Base-by-base conservation (phyloP, 2,329 filamentous ascomycete species). In the Fusarium hainanense region DNA sequence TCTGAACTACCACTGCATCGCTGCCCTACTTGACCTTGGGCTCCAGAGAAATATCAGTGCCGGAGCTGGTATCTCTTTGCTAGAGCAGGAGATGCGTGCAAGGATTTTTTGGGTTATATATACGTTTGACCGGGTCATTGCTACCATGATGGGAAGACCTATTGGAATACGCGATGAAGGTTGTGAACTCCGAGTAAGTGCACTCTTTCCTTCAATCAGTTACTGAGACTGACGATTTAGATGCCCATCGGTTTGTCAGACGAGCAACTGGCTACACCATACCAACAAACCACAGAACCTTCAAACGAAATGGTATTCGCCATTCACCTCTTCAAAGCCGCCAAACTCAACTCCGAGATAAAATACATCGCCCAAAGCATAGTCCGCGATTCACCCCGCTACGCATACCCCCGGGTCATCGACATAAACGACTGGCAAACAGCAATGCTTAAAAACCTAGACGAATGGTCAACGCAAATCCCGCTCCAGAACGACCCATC, bases 331-430 rank as follows among this genome's bases (percentile, higher is more conserved):
- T 87, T 87, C 71, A 79, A 75, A 49, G 78, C 84, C 1, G 77
- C 82, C 0, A 82, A 79, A 20, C 76, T 87, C 8, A 88, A 87
- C 58, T 87, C 86, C 0, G 85, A 88, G 69, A 86, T 87, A n/a
- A 87, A 87, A 74, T 87, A 87, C 49, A 79, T 87, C 4, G 82
- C 85, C 37, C 85, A 87, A 56, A 87, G 85, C 54, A 81, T 87
- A 54, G 80, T 81, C n/a, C 79, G 82, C 25, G 79, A 81, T 7
- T 77, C 80, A 0, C 85, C 85, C 0, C 74, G 75, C 9, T 87
- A 87, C 54, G 83, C 85, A 0, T 85, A 83, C 41, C 85, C 85
- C 0, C 76, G 79, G 3, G 76, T 85, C 2, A 76, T 79, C 10
- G 79, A 85, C 46, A 80, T 85, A 6, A 69, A 79, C 18, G 70